A percentile compares a stretch with the other conserved stretches of the same genome.
Conservation (phyloP, 2,329 filamentous ascomycete species). For the Colletotrichum spaethianum region DNA sequence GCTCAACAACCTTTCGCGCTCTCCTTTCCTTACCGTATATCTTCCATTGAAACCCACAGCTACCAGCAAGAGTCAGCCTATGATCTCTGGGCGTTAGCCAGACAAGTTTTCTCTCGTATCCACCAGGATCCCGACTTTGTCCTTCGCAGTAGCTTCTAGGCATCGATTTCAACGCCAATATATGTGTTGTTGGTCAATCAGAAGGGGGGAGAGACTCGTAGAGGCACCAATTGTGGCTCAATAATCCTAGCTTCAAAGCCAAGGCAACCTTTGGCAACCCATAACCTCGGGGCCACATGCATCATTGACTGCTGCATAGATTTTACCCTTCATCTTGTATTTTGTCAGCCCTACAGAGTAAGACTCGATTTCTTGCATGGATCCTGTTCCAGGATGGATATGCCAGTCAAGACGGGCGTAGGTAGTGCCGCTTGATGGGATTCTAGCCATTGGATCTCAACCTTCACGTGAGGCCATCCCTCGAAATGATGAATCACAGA, state of each 20-base stretch:
- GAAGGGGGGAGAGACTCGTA: neutral
- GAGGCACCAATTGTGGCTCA: neutral
- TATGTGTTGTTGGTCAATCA: neutral
- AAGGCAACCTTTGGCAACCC: neutral
- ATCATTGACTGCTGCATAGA: neutral
- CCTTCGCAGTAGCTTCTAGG: neutral
- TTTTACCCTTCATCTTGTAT: neutral
- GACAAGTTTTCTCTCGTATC: neutral
- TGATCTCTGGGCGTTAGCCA: neutral
- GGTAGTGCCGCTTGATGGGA: neutral
- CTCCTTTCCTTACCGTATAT: neutral
- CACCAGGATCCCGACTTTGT: neutral
- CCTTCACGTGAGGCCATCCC: neutral
- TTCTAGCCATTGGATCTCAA: neutral
- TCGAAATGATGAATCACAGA: neutral
- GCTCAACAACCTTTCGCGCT: neutral
- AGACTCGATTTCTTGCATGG: neutral
- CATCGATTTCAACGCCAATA: neutral
- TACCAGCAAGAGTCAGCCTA: neutral
- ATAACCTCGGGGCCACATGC: neutral
- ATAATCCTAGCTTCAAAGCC: neutral
- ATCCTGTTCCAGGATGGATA: neutral
- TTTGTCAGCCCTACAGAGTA: neutral
- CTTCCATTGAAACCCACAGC: neutral
- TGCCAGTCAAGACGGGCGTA: conserved; percentile 11